phyloP scores from a whole-genome alignment of 106 monocot species.

The Apostasia ramifera region DNA sequence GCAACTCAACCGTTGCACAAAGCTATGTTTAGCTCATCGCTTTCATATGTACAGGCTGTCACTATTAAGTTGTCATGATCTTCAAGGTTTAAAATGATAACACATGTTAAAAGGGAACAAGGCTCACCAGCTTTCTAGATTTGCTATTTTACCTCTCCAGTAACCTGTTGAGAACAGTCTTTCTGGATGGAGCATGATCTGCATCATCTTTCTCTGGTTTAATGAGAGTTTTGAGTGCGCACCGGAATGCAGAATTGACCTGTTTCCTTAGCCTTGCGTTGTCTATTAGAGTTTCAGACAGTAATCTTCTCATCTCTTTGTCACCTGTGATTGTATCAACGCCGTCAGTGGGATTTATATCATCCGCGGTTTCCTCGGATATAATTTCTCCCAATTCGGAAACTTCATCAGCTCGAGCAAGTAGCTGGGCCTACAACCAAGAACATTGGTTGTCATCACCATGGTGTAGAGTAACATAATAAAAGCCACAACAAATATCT shows the following conservation, averaged over 20 bases:
- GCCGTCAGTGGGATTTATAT: conserved; percentile 15
- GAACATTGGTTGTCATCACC: background rate
- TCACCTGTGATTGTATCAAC: conserved; percentile 27
- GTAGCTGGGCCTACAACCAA: conserved; percentile 67
- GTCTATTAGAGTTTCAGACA: conserved; percentile 55
- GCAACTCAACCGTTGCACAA: too few relatives aligned
- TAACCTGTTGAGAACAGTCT: conserved; percentile 48
- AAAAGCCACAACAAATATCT: too few relatives aligned
- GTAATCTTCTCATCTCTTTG: conserved; percentile 48
- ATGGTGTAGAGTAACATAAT: background rate
- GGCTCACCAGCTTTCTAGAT: too few relatives aligned
- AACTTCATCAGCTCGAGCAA: conserved; percentile 61
- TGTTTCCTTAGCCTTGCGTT: conserved; percentile 74
- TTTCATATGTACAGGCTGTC: too few relatives aligned
- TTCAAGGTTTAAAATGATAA: too few relatives aligned
- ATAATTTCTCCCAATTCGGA: conserved; percentile 8
- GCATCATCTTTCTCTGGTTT: conserved; percentile 50
- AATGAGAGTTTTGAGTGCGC: conserved; percentile 27
- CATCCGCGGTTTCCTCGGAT: conserved; percentile 16
- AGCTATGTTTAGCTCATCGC: too few relatives aligned
- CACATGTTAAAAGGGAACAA: too few relatives aligned
- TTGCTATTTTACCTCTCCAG: too few relatives aligned
- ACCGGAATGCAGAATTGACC: conserved; percentile 50
- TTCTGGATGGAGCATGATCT: conserved; percentile 25
- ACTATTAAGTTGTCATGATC: too few relatives aligned